Conservation (phyloP, 2,329 filamentous ascomycete species). For the Cryphonectria parasitica region DNA sequence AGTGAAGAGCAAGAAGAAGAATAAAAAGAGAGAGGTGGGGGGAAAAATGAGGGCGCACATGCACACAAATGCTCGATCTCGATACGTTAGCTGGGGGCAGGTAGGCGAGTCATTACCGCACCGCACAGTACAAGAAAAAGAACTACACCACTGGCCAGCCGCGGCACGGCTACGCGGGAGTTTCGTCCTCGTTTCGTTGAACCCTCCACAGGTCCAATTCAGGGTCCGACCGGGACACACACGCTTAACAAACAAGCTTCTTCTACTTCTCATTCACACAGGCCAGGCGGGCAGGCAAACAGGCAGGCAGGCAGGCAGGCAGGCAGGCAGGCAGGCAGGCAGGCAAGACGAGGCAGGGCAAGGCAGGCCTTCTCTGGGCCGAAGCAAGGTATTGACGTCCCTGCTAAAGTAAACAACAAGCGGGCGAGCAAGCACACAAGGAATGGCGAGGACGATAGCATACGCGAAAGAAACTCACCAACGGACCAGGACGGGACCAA, state of each 20-base stretch:
- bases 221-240: slow-evolving; percentile 4
- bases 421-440: too few species aligned
- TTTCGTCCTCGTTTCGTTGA: slow-evolving; percentile 13
- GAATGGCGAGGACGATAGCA: background rate
- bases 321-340: background rate
- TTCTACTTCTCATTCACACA: background rate
- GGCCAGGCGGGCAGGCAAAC: background rate
- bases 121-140: background rate
- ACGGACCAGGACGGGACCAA: background rate
- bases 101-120: slow-evolving; percentile 1
- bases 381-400: background rate
- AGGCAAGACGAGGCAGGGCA: too few species aligned
- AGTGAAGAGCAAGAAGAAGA: background rate
- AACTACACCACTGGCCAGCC: background rate
- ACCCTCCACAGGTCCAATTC: background rate
- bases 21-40: background rate
- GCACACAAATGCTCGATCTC: background rate
- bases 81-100: background rate
- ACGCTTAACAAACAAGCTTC: background rate
- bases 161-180: slow-evolving; percentile 3
- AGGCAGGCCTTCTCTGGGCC: too few species aligned
- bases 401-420: background rate
- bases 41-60: background rate
- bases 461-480: background rate
- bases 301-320: background rate